These are phyloP conservation scores for Fusarium zealandicum DNA, from an alignment of 2,329 filamentous ascomycete species.

Conservation along the genomic window DNA sequence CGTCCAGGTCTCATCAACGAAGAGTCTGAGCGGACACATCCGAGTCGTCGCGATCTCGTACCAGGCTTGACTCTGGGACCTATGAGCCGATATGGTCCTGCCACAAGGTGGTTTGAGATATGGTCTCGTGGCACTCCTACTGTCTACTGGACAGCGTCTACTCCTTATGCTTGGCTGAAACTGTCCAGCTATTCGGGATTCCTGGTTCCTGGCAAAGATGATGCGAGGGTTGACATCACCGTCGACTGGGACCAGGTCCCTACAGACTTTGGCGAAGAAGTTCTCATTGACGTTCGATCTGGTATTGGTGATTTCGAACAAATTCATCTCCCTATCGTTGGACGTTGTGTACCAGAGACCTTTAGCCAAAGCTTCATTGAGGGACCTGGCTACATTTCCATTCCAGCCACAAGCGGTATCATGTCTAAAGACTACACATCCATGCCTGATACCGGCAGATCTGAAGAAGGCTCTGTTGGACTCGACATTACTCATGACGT, in stretches of 20 bases:
- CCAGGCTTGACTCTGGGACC: slow-evolving; percentile 66
- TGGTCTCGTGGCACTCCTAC: slow-evolving; percentile 64
- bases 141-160: slow-evolving; percentile 61
- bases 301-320: slow-evolving; percentile 50
- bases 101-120: slow-evolving; percentile 67
- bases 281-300: slow-evolving; percentile 45
- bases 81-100: slow-evolving; percentile 65
- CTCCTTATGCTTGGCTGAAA: slow-evolving; percentile 58
- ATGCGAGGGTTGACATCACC: slow-evolving; percentile 25
- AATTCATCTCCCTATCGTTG: slow-evolving; percentile 63
- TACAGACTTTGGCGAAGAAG: slow-evolving; percentile 31
- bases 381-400: slow-evolving; percentile 56
- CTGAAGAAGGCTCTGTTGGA: slow-evolving; percentile 15
- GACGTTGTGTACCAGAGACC: slow-evolving; percentile 54
- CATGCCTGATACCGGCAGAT: slow-evolving; percentile 26
- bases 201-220: slow-evolving; percentile 49
- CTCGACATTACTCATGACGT: neutral
- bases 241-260: slow-evolving; percentile 51
- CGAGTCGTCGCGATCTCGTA: slow-evolving; percentile 52
- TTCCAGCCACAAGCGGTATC: slow-evolving; percentile 11
- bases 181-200: slow-evolving; percentile 58
- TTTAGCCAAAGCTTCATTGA: slow-evolving; percentile 68
- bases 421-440: slow-evolving; percentile 5
- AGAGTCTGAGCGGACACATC: slow-evolving; percentile 59
- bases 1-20: slow-evolving; percentile 54